Evolutionary conservation across 345 rosid genomes (phyloP).

Genomic region (Excoecaria cochinchinensis): DNA sequence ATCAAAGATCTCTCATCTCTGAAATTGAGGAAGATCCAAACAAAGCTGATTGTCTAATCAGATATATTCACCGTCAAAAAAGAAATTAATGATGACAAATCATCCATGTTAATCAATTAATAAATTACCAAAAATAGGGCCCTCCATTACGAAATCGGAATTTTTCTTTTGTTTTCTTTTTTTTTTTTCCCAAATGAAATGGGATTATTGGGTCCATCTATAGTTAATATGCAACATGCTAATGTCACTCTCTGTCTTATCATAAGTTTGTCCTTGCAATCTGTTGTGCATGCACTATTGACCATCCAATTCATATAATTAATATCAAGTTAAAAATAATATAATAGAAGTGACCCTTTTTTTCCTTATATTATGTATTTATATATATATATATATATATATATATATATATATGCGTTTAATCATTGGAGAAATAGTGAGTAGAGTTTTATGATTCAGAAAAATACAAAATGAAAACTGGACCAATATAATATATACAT

Average conservation of each 20-base stretch:
- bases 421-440: no score
- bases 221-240: neutral
- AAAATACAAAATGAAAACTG: no score
- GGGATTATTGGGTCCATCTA: neutral
- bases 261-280: neutral
- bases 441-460: no score
- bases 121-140: neutral
- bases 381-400: no score
- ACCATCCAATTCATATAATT: neutral
- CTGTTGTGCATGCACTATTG: neutral
- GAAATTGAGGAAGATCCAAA: neutral
- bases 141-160: neutral
- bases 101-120: neutral
- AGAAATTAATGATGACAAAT: neutral
- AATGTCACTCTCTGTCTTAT: slow-evolving; percentile 1
- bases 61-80: neutral
- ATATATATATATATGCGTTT: no score
- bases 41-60: neutral
- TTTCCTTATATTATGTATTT: no score
- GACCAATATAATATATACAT: no score
- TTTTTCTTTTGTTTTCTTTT: no score
- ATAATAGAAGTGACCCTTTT: no score
- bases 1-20: no score
- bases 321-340: no score
- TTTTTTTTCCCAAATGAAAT: neutral